A percentile compares a stretch with the other conserved stretches of the same genome.
These are phyloP conservation scores for Puccinia horiana DNA, from an alignment of 1,284 basidiomycete species.

Conservation along the genomic window DNA sequence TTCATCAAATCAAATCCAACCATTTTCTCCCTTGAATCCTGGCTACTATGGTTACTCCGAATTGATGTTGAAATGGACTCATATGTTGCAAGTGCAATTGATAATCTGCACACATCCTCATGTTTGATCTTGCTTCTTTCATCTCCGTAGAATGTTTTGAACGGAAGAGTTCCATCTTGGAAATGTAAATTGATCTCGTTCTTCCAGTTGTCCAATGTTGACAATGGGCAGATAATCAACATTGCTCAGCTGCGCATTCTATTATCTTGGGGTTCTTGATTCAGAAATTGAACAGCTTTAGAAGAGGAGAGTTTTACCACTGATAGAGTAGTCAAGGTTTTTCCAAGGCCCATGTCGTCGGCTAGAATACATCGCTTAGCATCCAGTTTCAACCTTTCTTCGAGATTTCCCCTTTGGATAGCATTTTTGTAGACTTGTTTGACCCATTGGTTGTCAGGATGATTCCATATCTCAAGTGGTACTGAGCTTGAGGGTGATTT, in stretches of 20 bases:
- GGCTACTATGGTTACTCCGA: not conserved
- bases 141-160: not conserved
- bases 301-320: not conserved
- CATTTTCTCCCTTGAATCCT: not conserved
- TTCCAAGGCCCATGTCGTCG: not conserved
- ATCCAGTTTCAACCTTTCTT: not conserved
- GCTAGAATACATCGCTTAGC: not conserved
- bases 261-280: not conserved
- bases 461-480: not conserved
- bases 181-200: constrained; percentile 4
- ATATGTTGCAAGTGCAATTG: not conserved
- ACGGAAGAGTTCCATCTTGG: not conserved
- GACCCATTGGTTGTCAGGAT: not conserved
- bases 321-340: not conserved
- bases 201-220: constrained; percentile 11
- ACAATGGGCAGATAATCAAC: not conserved
- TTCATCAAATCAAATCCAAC: constrained; percentile 53
- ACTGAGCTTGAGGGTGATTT: not conserved
- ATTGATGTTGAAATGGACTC: not conserved
- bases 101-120: not conserved
- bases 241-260: not conserved
- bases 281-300: not conserved
- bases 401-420: not conserved
- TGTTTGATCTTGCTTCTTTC: not conserved
- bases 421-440: not conserved